These are phyloP conservation scores for Plantago rigida DNA, from an alignment of 305 asterid genomes.

Conservation along the genomic window DNA sequence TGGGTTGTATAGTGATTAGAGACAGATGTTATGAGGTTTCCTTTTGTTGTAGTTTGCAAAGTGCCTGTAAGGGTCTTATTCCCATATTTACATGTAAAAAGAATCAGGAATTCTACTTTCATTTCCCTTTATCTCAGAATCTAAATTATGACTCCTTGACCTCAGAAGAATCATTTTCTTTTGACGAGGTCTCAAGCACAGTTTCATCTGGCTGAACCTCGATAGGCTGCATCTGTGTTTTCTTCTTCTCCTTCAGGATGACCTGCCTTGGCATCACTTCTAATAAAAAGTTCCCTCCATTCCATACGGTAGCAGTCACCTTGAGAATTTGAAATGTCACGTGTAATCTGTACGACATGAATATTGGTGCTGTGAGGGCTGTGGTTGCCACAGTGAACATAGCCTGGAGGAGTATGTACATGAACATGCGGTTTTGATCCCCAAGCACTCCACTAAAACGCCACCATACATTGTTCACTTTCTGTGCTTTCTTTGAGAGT, in stretches of 20 bases:
- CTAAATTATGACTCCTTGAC: conserved; percentile 24
- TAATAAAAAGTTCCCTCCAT: conserved; percentile 79
- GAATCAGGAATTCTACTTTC: background rate
- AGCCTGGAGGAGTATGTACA: conserved; percentile 82
- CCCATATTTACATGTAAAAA: background rate
- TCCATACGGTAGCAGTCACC: conserved; percentile 82
- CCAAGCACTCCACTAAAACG: conserved; percentile 92
- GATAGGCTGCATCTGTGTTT: conserved; percentile 39
- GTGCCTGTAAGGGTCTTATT: conserved; percentile 3
- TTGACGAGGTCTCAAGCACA: conserved; percentile 23
- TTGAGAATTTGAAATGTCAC: conserved; percentile 72
- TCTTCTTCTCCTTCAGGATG: conserved; percentile 71
- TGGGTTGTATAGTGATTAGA: conserved; percentile 38
- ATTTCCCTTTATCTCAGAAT: background rate
- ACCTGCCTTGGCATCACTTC: conserved; percentile 98
- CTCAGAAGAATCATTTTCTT: conserved; percentile 22
- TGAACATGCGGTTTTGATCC: conserved; percentile 77
- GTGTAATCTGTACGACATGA: conserved; percentile 64
- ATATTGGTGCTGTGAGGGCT: conserved; percentile 82
- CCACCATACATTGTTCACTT: conserved; percentile 94
- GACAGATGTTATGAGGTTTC: background rate
- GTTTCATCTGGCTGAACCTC: conserved; percentile 33
- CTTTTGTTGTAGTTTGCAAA: conserved; percentile 5
- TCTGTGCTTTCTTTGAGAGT: conserved; percentile 84
- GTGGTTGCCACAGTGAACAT: conserved; percentile 76